Evolutionary conservation across 2,329 filamentous ascomycete genomes (phyloP), one percentile per base, ranked within the genome.

Genomic region (Talaromyces pinophilus): DNA sequence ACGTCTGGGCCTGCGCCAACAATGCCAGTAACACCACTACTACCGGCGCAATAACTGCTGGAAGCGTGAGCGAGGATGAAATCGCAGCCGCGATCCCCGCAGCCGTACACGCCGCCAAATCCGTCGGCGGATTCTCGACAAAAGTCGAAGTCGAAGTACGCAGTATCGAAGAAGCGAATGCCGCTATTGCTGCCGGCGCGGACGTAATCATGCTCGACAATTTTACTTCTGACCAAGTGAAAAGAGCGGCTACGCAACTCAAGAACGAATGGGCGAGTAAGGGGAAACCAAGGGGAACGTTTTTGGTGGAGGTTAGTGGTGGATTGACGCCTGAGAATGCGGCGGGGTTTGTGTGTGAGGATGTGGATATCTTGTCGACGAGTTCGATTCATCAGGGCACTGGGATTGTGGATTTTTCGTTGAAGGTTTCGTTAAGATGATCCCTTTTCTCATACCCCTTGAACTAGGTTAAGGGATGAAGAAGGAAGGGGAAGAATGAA

Each of bases 161-260:
- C 82, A 91, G 84, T 73, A 89, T 97, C 79, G 88, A 85, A 52
- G 93, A 97, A 81, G 95, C 95, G 0, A 89, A 97, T 77, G 92
- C 96, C 80, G 95, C 95, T 0, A 93, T 97, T 72, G 87, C 82
- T 2, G 94, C 94, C 0, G 95, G 95, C 0, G 95, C 95, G 0
- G 94, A 99, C 77, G 89, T 99, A 22, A 89, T 99, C 68, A 99
- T 99, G 95, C 82, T 99, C 67, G 95, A 99, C 77, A 99, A 99
- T 78, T 99, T 98, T 75, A 89, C 88, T 0, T 88, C 90, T 0
- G 89, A 92, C 0, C 92, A 89, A 0, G 89, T 97, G 69, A 89
- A 88, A 76, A 79, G 85, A 8, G 92, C 92, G 0, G 92, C 94
- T 15, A 85, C 80, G 75, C 88, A 85, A 71, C 77, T 99, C 70